A percentile compares a stretch with the other conserved stretches of the same genome.
phyloP scores from a whole-genome alignment of 2,329 filamentous ascomycete species.

The Periconia digitata region DNA sequence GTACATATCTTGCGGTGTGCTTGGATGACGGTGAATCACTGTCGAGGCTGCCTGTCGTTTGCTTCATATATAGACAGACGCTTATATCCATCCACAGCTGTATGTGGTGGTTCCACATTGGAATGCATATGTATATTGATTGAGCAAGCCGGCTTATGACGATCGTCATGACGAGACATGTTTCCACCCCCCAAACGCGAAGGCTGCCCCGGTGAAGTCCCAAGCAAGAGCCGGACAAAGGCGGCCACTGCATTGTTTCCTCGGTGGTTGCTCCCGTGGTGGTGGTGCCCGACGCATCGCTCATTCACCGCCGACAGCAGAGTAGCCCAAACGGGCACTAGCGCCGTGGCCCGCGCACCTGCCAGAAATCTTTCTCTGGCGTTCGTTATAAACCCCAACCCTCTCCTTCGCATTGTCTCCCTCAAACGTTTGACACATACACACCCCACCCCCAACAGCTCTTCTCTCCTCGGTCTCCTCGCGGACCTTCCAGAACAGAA shows the following conservation, averaged over 20 bases:
- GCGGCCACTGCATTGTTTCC: neutral
- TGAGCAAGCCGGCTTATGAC: too few species aligned
- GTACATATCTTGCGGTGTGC: too few species aligned
- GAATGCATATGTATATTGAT: too few species aligned
- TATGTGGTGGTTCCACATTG: too few species aligned
- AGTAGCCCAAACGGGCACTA: constrained; percentile 16
- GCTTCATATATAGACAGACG: too few species aligned
- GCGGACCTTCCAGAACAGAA: constrained; percentile 40
- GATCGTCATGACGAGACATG: too few species aligned
- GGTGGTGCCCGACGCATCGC: neutral
- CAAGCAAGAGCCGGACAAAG: too few species aligned
- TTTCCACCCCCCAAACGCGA: too few species aligned
- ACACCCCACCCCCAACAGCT: constrained; percentile 20
- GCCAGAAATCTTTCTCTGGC: constrained; percentile 24
- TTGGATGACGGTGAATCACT: too few species aligned
- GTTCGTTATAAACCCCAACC: constrained; percentile 17
- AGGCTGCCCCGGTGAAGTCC: too few species aligned
- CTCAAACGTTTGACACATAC: constrained; percentile 26
- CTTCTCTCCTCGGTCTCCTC: constrained; percentile 33
- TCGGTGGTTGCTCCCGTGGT: neutral
- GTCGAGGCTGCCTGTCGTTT: too few species aligned
- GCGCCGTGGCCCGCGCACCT: constrained; percentile 16
- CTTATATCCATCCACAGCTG: too few species aligned
- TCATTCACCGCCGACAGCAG: constrained; percentile 23
- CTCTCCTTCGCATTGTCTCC: constrained; percentile 16